phyloP scores from a whole-genome alignment of 805 yeast genomes.

The Hyphopichia homilentoma region DNA sequence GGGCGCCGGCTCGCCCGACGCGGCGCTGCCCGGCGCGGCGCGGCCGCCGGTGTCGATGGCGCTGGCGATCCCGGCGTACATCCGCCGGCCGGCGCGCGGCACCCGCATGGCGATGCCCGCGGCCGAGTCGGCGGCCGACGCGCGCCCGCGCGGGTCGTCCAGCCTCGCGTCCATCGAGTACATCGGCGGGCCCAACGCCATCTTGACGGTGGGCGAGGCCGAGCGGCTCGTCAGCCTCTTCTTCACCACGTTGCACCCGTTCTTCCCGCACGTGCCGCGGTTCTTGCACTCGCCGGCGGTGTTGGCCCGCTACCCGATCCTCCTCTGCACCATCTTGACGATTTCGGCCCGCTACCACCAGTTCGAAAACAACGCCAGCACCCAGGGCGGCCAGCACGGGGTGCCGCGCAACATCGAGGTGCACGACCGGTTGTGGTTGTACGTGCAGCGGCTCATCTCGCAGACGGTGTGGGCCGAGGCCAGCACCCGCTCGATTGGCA shows the following conservation, averaged over 20 bases:
- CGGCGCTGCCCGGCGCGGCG: neutral
- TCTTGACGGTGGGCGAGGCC: slow-evolving; percentile 64
- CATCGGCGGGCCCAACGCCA: slow-evolving; percentile 51
- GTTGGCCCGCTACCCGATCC: slow-evolving; percentile 74
- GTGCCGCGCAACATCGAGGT: slow-evolving; percentile 53
- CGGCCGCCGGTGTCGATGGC: neutral
- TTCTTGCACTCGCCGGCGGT: slow-evolving; percentile 64
- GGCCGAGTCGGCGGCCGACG: slow-evolving; percentile 34
- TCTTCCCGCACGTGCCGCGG: slow-evolving; percentile 80
- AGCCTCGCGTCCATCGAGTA: slow-evolving; percentile 59
- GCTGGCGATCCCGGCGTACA: slow-evolving; percentile 17
- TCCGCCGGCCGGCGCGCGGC: slow-evolving; percentile 10
- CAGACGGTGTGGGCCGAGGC: slow-evolving; percentile 95
- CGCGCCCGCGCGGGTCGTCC: slow-evolving; percentile 46
- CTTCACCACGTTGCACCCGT: slow-evolving; percentile 81
- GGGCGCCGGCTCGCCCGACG: neutral
- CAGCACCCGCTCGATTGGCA: slow-evolving; percentile 80
- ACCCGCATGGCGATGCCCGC: slow-evolving; percentile 41
- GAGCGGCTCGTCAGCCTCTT: slow-evolving; percentile 54
- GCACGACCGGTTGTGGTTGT: slow-evolving; percentile 80
- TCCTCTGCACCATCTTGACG: slow-evolving; percentile 76
- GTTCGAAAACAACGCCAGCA: slow-evolving; percentile 36
- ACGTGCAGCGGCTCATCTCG: slow-evolving; percentile 75
- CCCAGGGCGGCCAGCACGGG: slow-evolving; percentile 20
- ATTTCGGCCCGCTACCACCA: slow-evolving; percentile 76